These are phyloP conservation scores for Didymella exigua DNA, from an alignment of 2,329 filamentous ascomycete species.

Conservation along the genomic window DNA sequence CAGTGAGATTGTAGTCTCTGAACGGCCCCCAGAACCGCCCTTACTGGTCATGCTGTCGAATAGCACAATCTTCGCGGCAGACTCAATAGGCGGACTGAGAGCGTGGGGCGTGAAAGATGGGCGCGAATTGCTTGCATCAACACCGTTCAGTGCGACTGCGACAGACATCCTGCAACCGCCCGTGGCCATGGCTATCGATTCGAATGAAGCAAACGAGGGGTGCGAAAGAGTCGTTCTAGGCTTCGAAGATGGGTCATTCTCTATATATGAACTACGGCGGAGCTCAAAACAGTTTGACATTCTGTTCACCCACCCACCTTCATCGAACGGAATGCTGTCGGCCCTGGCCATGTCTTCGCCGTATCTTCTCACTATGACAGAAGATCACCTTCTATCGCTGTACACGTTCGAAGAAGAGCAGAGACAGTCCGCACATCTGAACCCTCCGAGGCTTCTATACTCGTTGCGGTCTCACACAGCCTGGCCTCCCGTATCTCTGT, in stretches of 20 bases:
- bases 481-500: conserved; percentile 79
- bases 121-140: conserved; percentile 64
- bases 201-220: conserved; percentile 35
- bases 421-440: conserved; percentile 14
- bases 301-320: conserved; percentile 65
- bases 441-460: conserved; percentile 67
- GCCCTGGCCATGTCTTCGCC: conserved; percentile 75
- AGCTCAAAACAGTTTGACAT: conserved; percentile 52
- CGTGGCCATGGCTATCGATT: conserved; percentile 69
- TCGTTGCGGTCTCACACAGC: conserved; percentile 82
- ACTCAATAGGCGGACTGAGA: conserved; percentile 70
- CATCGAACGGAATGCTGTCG: conserved; percentile 68
- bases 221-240: conserved; percentile 43
- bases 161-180: conserved; percentile 50
- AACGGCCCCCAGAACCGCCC: conserved; percentile 59
- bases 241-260: conserved; percentile 58
- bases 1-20: conserved; percentile 72
- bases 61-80: conserved; percentile 78
- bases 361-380: conserved; percentile 79
- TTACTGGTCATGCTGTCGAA: conserved; percentile 78
- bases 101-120: conserved; percentile 73
- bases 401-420: conserved; percentile 64
- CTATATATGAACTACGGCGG: conserved; percentile 67
- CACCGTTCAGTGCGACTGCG: conserved; percentile 28
- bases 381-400: conserved; percentile 73